phyloP scores from a whole-genome alignment of 306 rosid species.

The Quercus glauca region DNA sequence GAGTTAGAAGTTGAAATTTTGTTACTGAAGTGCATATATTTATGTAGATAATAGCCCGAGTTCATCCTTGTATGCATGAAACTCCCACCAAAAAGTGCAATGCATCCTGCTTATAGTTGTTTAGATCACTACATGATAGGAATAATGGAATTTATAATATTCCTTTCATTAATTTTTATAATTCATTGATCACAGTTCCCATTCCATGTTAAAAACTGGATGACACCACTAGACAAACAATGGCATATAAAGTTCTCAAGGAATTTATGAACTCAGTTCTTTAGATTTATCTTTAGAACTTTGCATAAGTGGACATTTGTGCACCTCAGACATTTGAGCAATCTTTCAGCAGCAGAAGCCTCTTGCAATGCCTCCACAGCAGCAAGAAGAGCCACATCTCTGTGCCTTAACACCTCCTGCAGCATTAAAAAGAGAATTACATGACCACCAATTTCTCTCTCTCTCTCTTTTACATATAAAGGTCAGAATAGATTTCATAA shows the following conservation, averaged over 20 bases:
- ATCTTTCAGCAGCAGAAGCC: constrained; percentile 31
- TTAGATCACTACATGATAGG: neutral
- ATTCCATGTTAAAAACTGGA: neutral
- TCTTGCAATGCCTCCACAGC: constrained; percentile 43
- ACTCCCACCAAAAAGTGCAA: neutral
- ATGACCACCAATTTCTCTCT: neutral
- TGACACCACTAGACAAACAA: neutral
- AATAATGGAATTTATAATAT: neutral
- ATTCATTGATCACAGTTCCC: neutral
- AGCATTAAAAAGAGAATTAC: neutral
- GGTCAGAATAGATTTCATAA: neutral
- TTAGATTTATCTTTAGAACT: neutral
- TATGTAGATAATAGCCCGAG: neutral
- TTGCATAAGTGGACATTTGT: neutral
- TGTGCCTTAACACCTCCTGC: constrained; percentile 30
- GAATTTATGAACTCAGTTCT: neutral
- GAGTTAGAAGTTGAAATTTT: neutral
- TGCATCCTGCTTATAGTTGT: neutral
- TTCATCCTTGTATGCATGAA: neutral
- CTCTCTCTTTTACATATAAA: neutral
- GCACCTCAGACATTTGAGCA: constrained; percentile 35
- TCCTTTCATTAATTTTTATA: neutral
- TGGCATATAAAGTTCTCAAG: neutral
- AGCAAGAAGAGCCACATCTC: constrained; percentile 28
- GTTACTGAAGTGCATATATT: neutral